phyloP scores from a whole-genome alignment of 495 filamentous ascomycete species.

The Penicillium lagena region DNA sequence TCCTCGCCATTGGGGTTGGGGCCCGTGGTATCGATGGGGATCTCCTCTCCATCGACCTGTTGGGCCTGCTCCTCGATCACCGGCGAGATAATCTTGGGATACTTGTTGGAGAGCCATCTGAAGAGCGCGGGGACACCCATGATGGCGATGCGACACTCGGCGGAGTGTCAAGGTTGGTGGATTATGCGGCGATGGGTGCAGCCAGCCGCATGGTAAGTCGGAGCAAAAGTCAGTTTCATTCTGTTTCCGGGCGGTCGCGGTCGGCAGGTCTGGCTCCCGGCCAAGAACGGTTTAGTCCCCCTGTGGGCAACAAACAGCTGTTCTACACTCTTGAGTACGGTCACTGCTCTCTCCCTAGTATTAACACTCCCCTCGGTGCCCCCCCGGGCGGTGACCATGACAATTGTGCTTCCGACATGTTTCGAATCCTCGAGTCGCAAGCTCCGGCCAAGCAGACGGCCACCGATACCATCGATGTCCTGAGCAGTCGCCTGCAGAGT shows the following conservation, averaged over 20 bases:
- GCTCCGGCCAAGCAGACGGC: constrained; percentile 94
- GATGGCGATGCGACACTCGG: constrained; percentile 25
- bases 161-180: constrained; percentile 3
- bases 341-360: too few species aligned
- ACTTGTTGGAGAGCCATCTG: constrained; percentile 90
- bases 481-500: constrained; percentile 78
- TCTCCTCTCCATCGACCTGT: constrained; percentile 68
- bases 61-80: constrained; percentile 82
- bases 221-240: too few species aligned
- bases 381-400: constrained; percentile 40
- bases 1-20: constrained; percentile 97
- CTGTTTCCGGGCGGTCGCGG: constrained; percentile 3
- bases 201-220: background rate
- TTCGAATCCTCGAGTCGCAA: constrained; percentile 77
- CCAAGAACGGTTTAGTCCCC: constrained; percentile 13
- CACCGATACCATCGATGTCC: constrained; percentile 82
- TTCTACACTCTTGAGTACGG: constrained; percentile 5
- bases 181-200: background rate
- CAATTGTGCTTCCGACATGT: constrained; percentile 53
- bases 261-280: constrained; percentile 13
- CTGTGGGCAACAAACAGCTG: constrained; percentile 13
- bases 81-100: constrained; percentile 89
- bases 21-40: constrained; percentile 76
- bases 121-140: constrained; percentile 97
- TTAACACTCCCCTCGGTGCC: constrained; percentile 21